Evolutionary conservation across 352 stramenopile genomes (phyloP).

Genomic region (Phytophthora fragariaefolia): DNA sequence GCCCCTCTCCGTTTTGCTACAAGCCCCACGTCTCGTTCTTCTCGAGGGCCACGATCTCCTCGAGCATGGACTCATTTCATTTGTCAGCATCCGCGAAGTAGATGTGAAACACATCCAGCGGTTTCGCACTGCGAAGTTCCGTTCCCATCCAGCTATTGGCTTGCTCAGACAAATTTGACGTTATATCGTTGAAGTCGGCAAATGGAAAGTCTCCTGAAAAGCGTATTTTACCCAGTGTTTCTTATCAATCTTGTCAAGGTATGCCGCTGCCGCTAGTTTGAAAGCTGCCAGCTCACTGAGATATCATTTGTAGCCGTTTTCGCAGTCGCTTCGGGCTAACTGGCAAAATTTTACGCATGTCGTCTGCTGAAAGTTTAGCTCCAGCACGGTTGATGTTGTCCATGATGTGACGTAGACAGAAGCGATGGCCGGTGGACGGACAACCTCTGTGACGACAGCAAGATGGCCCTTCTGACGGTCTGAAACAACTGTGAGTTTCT

Average conservation of each 20-base stretch:
- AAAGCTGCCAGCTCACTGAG: neutral
- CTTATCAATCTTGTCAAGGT: slow-evolving; percentile 13
- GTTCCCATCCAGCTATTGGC: slow-evolving; percentile 28
- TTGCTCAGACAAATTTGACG: slow-evolving; percentile 24
- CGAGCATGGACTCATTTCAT: too few relatives aligned
- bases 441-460: neutral
- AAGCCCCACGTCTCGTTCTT: too few relatives aligned
- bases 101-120: slow-evolving; percentile 7
- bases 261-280: neutral
- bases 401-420: slow-evolving; percentile 17
- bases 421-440: slow-evolving; percentile 1
- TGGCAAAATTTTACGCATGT: neutral
- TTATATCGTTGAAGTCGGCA: slow-evolving; percentile 28
- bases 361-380: neutral
- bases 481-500: slow-evolving; percentile 4
- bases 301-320: slow-evolving; percentile 13
- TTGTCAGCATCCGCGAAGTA: neutral
- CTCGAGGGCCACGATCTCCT: too few relatives aligned
- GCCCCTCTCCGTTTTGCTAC: too few relatives aligned
- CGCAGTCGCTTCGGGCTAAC: slow-evolving; percentile 6
- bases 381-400: neutral
- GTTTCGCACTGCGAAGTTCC: slow-evolving; percentile 12
- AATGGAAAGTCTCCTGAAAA: slow-evolving; percentile 10
- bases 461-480: slow-evolving; percentile 8
- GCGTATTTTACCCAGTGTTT: slow-evolving; percentile 28